Conservation (phyloP, 1,139 yeast genomes). For the Meyerozyma elateridarum region DNA sequence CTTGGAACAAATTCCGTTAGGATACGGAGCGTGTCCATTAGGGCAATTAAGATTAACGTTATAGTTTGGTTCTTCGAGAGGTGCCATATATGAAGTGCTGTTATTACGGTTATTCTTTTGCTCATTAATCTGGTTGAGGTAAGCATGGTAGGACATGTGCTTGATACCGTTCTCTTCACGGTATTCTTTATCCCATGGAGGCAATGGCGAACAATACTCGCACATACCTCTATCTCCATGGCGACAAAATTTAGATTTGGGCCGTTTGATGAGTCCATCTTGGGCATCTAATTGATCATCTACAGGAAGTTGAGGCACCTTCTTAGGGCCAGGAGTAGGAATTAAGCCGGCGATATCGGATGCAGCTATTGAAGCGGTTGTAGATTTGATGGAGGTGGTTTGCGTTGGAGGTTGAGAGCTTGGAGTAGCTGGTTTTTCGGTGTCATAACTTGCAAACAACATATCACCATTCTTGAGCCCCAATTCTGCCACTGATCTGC, state of each 20-base stretch:
- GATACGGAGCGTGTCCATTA: slow-evolving; percentile 90
- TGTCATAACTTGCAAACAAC: slow-evolving; percentile 54
- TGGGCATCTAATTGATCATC: slow-evolving; percentile 66
- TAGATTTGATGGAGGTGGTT: slow-evolving; percentile 10
- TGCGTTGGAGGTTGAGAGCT: slow-evolving; percentile 5
- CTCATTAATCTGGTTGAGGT: slow-evolving; percentile 69
- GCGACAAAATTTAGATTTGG: slow-evolving; percentile 62
- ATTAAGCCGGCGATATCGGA: slow-evolving; percentile 9
- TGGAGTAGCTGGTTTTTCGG: slow-evolving; percentile 7
- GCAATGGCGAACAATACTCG: slow-evolving; percentile 92
- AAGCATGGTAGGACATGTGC: slow-evolving; percentile 83
- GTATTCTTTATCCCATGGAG: slow-evolving; percentile 87
- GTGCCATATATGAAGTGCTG: slow-evolving; percentile 65
- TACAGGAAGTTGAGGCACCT: slow-evolving; percentile 45
- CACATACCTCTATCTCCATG: slow-evolving; percentile 97
- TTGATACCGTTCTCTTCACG: slow-evolving; percentile 74
- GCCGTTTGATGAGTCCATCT: slow-evolving; percentile 70
- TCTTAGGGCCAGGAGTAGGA: slow-evolving; percentile 14
- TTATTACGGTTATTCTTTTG: slow-evolving; percentile 59
- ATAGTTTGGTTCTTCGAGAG: slow-evolving; percentile 70
- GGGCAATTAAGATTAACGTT: slow-evolving; percentile 60
- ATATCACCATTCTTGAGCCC: slow-evolving; percentile 82
- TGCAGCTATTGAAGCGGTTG: slow-evolving; percentile 8
- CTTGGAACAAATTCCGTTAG: slow-evolving; percentile 91
- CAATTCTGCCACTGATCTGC: slow-evolving; percentile 44